Evolutionary conservation across 441 rosid genomes (phyloP).

Genomic region (Biscutella laevigata): DNA sequence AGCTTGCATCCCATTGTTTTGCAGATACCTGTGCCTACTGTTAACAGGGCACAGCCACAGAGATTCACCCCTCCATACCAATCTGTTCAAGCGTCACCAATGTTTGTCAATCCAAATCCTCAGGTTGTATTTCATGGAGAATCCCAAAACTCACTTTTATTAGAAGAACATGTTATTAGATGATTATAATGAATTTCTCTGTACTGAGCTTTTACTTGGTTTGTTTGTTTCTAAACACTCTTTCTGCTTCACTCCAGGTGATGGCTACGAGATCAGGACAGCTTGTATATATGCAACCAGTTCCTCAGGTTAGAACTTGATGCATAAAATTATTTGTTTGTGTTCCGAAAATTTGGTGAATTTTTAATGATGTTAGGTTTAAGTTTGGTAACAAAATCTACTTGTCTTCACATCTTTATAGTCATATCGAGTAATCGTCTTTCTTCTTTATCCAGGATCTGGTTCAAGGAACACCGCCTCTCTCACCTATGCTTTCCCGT

Average conservation of each 20-base stretch:
- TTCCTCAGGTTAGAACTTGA: conserved; percentile 53
- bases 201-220: background rate
- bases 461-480: conserved; percentile 41
- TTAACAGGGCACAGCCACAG: conserved; percentile 47
- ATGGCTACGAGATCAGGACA: conserved; percentile 63
- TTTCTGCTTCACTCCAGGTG: conserved; percentile 38
- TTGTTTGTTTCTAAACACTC: conserved; percentile 15
- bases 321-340: conserved; percentile 5
- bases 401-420: too few relatives aligned
- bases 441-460: conserved; percentile 46
- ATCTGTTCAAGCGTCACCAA: conserved; percentile 46
- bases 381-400: too few relatives aligned
- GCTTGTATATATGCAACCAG: conserved; percentile 58
- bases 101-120: conserved; percentile 49
- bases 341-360: conserved; percentile 4
- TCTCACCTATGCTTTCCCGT: conserved; percentile 40
- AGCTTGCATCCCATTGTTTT: conserved; percentile 8
- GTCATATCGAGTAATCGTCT: background rate
- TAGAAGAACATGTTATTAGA: too few relatives aligned
- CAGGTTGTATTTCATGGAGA: conserved; percentile 41
- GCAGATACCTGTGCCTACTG: conserved; percentile 46
- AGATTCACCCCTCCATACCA: conserved; percentile 57
- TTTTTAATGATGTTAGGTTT: background rate
- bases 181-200: background rate
- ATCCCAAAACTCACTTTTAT: background rate